These are phyloP conservation scores for Phaeosphaeriaceae sp. DNA, from an alignment of 2,329 filamentous ascomycete species.

Conservation along the genomic window DNA sequence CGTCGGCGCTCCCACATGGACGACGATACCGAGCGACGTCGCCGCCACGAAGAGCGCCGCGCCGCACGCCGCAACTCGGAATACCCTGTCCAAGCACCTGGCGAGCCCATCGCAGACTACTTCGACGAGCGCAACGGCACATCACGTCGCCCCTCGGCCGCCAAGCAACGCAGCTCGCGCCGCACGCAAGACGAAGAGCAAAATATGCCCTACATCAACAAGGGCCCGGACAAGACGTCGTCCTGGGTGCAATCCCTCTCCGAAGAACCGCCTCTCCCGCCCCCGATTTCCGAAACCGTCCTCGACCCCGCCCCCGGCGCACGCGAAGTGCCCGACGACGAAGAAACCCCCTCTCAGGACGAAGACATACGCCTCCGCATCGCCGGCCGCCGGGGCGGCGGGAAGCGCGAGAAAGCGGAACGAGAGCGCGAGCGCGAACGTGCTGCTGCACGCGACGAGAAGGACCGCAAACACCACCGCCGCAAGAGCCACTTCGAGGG, in stretches of 20 bases:
- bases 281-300: conserved; percentile 55
- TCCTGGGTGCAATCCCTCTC: conserved; percentile 58
- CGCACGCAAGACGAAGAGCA: conserved; percentile 36
- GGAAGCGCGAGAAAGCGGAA: conserved; percentile 40
- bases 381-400: conserved; percentile 33
- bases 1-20: conserved; percentile 46
- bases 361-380: conserved; percentile 49
- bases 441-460: conserved; percentile 31
- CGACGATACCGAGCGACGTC: conserved; percentile 46
- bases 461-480: conserved; percentile 37
- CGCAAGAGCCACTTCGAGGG: conserved; percentile 35
- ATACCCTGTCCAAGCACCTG: conserved; percentile 36
- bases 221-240: conserved; percentile 56
- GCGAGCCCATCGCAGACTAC: conserved; percentile 51
- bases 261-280: conserved; percentile 55
- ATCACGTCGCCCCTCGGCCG: conserved; percentile 14
- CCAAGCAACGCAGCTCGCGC: conserved; percentile 38
- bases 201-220: conserved; percentile 44
- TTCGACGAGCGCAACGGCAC: conserved; percentile 53
- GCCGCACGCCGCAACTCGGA: conserved; percentile 47
- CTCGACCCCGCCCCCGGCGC: conserved; percentile 48
- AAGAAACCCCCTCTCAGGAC: conserved; percentile 47
- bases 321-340: conserved; percentile 35
- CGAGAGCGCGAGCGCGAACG: conserved; percentile 16
- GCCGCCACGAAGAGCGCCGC: conserved; percentile 54